Conservation (phyloP, 805 yeast genomes). For the Cyberlindnera maclurae region DNA sequence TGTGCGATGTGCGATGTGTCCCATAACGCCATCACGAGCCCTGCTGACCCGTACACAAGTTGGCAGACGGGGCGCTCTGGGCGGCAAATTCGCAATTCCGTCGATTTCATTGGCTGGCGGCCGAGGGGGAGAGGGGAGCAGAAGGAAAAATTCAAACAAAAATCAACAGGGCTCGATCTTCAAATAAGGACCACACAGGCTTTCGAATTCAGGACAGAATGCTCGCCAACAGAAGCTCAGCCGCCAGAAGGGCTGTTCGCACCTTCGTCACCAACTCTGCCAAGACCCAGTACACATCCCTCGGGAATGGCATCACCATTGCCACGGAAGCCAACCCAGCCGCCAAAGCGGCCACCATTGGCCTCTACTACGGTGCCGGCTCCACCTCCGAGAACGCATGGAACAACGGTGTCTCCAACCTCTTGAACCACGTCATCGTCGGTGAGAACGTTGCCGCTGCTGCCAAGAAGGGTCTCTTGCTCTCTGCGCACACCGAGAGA, state of each 20-base stretch:
- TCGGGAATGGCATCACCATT: constrained; percentile 67
- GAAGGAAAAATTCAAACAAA: not conserved
- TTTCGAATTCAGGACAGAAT: constrained; percentile 9
- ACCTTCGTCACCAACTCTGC: constrained; percentile 51
- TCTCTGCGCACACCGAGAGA: constrained; percentile 47
- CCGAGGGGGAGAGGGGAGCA: not conserved
- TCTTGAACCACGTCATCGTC: constrained; percentile 46
- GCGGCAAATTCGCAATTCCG: constrained; percentile 15
- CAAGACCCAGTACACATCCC: constrained; percentile 62
- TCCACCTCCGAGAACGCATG: constrained; percentile 72
- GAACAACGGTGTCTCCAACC: constrained; percentile 74
- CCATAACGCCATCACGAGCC: not conserved
- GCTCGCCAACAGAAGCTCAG: constrained; percentile 20
- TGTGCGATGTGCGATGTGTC: not conserved
- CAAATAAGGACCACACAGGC: not conserved
- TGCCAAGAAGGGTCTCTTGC: constrained; percentile 45
- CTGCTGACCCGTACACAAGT: not conserved
- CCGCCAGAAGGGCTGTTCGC: constrained; percentile 30
- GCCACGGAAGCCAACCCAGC: constrained; percentile 58
- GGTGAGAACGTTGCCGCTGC: constrained; percentile 28
- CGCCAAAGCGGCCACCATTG: constrained; percentile 53
- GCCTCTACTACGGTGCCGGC: constrained; percentile 71
- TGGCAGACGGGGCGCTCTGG: not conserved
- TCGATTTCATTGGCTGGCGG: constrained; percentile 10
- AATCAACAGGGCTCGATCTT: not conserved